Base-by-base conservation (phyloP, 805 yeast genomes). In the Barnettozyma populi region DNA sequence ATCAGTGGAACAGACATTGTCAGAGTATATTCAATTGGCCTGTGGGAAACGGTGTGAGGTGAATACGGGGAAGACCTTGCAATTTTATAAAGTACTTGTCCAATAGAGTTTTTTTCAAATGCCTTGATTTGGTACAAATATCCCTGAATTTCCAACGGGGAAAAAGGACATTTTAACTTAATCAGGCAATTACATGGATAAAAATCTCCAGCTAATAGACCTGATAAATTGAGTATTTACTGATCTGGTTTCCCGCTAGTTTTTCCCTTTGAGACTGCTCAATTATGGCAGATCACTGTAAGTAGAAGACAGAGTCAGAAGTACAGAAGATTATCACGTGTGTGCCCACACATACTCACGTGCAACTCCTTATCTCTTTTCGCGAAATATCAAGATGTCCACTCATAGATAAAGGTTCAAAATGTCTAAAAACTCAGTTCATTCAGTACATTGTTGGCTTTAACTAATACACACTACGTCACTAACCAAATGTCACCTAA, bases 401-500 rank as follows among this genome's bases (percentile, higher is more conserved):
- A 29, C 16, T 29, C 32, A 29, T 4, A 13, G 32, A 29, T 29
- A 29, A 29, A 29, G 32, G 32, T 16, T 29, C n/a, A 9, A 25
- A 25, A 25, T 25, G 29, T 7, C 13, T 7, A 4, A 29, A 23
- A 23, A 23, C 25, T n/a, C n/a, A n/a, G n/a, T n/a, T n/a, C n/a
- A n/a, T n/a, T n/a, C n/a, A n/a, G n/a, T n/a, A n/a, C n/a, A n/a
- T n/a, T n/a, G n/a, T n/a, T n/a, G n/a, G n/a, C n/a, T n/a, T n/a
- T n/a, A n/a, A n/a, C n/a, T 13, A 25, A 25, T 10, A 25, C 4
- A 29, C 32, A 14, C 32, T 11, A 11, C 32, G 14, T 25, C 11
- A 6, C 29, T 7, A 9, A 25, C 29, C 32, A 11, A 35, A 50
- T 48, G 52, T 46, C 54, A 2, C 35, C 44, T 37, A 44, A 36